Conservation (phyloP, 371 early-diverging fungal genomes). For the Circinella minor region DNA sequence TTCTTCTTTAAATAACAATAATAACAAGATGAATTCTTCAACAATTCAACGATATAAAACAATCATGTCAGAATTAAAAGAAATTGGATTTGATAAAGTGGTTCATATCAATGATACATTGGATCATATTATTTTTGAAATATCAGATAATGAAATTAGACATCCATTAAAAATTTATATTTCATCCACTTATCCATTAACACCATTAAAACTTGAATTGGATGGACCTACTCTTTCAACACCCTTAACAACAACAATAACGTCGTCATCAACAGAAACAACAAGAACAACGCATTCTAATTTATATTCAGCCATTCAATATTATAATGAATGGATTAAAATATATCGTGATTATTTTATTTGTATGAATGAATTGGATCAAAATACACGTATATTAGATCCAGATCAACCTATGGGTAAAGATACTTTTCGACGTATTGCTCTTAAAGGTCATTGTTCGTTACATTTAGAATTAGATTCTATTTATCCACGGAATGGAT, state of each 20-base stretch:
- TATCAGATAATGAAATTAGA: slow-evolving; percentile 8
- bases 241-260: background rate
- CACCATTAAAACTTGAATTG: background rate
- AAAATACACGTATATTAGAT: slow-evolving; percentile 40
- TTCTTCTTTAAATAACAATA: background rate
- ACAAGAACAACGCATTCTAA: slow-evolving; percentile 11
- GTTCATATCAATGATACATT: slow-evolving; percentile 23
- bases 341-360: slow-evolving; percentile 19
- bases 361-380: slow-evolving; percentile 47
- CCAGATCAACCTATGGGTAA: slow-evolving; percentile 39
- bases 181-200: slow-evolving; percentile 26
- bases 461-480: slow-evolving; percentile 41
- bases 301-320: background rate
- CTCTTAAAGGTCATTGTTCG: slow-evolving; percentile 48
- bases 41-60: slow-evolving; percentile 16
- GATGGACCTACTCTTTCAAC: background rate
- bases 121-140: slow-evolving; percentile 21
- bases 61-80: slow-evolving; percentile 26
- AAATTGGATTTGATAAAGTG: slow-evolving; percentile 33
- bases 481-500: slow-evolving; percentile 18
- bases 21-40: background rate
- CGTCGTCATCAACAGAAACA: background rate
- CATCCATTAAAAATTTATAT: slow-evolving; percentile 24
- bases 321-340: slow-evolving; percentile 4
- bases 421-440: slow-evolving; percentile 47